A percentile compares a stretch with the other conserved stretches of the same genome.
Conservation (phyloP, 352 stramenopile species). For the Aphanomyces astaci region DNA sequence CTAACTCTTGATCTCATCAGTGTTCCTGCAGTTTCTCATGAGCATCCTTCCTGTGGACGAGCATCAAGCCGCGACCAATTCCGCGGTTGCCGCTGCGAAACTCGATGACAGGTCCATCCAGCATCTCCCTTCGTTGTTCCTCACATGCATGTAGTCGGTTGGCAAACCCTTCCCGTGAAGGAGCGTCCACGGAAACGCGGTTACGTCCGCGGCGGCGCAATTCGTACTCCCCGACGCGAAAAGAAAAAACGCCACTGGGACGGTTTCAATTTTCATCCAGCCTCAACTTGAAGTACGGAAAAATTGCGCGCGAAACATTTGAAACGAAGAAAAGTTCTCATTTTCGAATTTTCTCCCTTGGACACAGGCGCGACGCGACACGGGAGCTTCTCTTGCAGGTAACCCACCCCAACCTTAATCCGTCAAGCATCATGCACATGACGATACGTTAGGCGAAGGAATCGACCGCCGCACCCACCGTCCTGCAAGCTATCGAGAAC, state of each 20-base stretch:
- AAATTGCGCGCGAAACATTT: not conserved
- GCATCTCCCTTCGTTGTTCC: too few species aligned
- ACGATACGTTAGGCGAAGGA: not conserved
- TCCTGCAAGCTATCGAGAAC: conserved; percentile 7
- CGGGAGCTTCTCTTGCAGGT: conserved; percentile 15
- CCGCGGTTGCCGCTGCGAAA: conserved; percentile 20
- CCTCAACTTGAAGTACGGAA: not conserved
- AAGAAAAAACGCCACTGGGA: not conserved
- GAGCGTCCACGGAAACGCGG: conserved; percentile 24
- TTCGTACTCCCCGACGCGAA: not conserved
- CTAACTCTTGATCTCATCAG: not conserved
- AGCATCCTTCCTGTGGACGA: conserved; percentile 68
- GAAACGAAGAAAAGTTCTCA: too few species aligned
- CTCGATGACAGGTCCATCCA: not conserved
- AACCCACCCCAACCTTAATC: not conserved
- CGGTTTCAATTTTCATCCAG: not conserved
- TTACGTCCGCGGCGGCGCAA: not conserved
- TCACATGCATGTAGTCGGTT: not conserved
- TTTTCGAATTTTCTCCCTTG: not conserved
- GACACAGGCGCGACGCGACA: not conserved
- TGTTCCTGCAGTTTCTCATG: conserved; percentile 50
- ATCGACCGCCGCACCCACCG: conserved; percentile 1
- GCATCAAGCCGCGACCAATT: conserved; percentile 26
- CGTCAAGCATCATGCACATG: not conserved
- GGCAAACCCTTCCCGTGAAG: not conserved